Conservation (phyloP, 2,329 filamentous ascomycete species). For the Pseudogymnoascus verrucosus region DNA sequence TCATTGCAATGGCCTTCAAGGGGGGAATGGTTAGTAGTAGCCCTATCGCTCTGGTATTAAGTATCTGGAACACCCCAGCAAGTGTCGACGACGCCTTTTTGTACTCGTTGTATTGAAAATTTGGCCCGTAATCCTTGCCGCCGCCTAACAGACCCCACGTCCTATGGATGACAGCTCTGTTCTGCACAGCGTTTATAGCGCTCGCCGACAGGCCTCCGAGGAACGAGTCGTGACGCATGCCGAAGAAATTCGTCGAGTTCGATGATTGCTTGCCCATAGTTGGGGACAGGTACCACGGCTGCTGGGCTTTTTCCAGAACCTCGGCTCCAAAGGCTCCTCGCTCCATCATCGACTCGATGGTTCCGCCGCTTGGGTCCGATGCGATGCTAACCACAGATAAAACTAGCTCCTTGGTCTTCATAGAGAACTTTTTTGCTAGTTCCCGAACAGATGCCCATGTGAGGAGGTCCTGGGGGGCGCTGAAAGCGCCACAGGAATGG, state of each 20-base stretch:
- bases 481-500: not conserved
- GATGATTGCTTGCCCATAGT: conserved; percentile 26
- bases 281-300: conserved; percentile 1
- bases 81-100: conserved; percentile 43
- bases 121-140: conserved; percentile 48
- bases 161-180: conserved; percentile 50
- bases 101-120: conserved; percentile 51
- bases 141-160: conserved; percentile 51
- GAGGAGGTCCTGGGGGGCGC: not conserved
- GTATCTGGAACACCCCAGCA: conserved; percentile 38
- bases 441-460: not conserved
- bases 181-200: conserved; percentile 36
- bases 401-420: not conserved
- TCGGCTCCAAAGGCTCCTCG: not conserved
- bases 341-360: not conserved
- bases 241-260: conserved; percentile 40
- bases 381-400: not conserved
- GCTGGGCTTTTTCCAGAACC: not conserved
- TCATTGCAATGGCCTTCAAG: conserved; percentile 34
- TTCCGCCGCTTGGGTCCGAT: not conserved
- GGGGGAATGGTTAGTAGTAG: conserved; percentile 31
- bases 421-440: not conserved
- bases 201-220: conserved; percentile 52
- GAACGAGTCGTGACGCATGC: conserved; percentile 40
- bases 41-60: conserved; percentile 33